Evolutionary conservation across 2,329 filamentous ascomycete species (phyloP).

Genomic region (Cladosporium sp.): DNA sequence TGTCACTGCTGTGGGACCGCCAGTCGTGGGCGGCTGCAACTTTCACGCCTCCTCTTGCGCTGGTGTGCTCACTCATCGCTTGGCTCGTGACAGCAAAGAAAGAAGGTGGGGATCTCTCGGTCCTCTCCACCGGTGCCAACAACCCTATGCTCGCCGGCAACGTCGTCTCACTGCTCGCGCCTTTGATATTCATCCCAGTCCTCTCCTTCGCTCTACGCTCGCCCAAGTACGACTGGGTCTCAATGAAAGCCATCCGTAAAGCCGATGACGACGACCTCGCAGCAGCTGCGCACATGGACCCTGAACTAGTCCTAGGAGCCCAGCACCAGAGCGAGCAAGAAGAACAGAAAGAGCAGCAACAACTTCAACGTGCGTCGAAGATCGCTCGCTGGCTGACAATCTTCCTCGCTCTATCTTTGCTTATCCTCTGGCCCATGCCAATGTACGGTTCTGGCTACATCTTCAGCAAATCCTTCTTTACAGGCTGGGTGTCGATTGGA

Average conservation of each 20-base stretch:
- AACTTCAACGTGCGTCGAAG: slow-evolving; percentile 38
- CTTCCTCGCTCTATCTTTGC: slow-evolving; percentile 54
- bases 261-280: slow-evolving; percentile 74
- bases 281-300: slow-evolving; percentile 58
- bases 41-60: slow-evolving; percentile 64
- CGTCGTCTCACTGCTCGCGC: slow-evolving; percentile 74
- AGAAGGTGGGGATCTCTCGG: slow-evolving; percentile 63
- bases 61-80: slow-evolving; percentile 64
- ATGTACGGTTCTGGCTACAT: slow-evolving; percentile 46
- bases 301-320: slow-evolving; percentile 59
- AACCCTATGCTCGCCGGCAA: slow-evolving; percentile 86
- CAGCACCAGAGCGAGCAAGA: slow-evolving; percentile 33
- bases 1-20: slow-evolving; percentile 75
- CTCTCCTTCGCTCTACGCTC: slow-evolving; percentile 66
- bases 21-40: slow-evolving; percentile 74
- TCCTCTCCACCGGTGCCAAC: slow-evolving; percentile 76
- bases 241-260: slow-evolving; percentile 74
- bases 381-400: slow-evolving; percentile 55
- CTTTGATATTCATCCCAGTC: slow-evolving; percentile 68
- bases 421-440: slow-evolving; percentile 48
- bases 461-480: slow-evolving; percentile 46
- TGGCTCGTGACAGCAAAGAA: slow-evolving; percentile 75
- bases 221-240: slow-evolving; percentile 80
- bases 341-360: slow-evolving; percentile 39
- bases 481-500: slow-evolving; percentile 43